These are phyloP conservation scores for Solanum infundibuliforme DNA, from an alignment of 257 asterid species.

Conservation along the genomic window DNA sequence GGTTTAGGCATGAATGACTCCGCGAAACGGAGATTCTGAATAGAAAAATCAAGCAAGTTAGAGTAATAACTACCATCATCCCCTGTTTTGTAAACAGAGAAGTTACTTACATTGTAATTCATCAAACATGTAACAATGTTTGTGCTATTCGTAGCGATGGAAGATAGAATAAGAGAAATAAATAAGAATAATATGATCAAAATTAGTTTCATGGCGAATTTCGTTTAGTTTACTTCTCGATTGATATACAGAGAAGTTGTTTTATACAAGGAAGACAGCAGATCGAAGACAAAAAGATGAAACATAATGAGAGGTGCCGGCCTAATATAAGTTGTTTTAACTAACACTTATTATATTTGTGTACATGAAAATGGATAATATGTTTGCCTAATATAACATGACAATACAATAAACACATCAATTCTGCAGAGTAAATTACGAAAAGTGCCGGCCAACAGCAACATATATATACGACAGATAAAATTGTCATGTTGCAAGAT, in stretches of 20 bases:
- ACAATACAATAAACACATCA: not conserved
- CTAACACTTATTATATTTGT: not conserved
- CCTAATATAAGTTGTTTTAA: not conserved
- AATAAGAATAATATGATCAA: conserved; percentile 5
- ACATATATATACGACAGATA: not conserved
- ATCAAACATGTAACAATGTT: conserved; percentile 23
- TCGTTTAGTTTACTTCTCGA: not conserved
- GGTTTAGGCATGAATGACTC: conserved; percentile 42
- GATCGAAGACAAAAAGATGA: not conserved
- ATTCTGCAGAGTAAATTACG: not conserved
- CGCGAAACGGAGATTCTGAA: conserved; percentile 50
- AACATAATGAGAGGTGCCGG: not conserved
- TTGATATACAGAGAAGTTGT: not conserved
- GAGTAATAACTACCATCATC: conserved; percentile 11
- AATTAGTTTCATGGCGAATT: not conserved
- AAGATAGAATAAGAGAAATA: conserved; percentile 4
- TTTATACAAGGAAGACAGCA: not conserved
- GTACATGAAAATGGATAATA: not conserved
- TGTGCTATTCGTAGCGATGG: not conserved
- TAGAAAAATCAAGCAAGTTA: conserved; percentile 44
- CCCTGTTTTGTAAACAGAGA: conserved; percentile 25
- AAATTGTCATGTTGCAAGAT: not conserved
- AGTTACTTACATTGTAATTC: conserved; percentile 31
- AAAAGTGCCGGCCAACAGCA: not conserved
- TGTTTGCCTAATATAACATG: not conserved